Base-by-base conservation (phyloP, 306 rosid genomes). In the Acacia acuminata region DNA sequence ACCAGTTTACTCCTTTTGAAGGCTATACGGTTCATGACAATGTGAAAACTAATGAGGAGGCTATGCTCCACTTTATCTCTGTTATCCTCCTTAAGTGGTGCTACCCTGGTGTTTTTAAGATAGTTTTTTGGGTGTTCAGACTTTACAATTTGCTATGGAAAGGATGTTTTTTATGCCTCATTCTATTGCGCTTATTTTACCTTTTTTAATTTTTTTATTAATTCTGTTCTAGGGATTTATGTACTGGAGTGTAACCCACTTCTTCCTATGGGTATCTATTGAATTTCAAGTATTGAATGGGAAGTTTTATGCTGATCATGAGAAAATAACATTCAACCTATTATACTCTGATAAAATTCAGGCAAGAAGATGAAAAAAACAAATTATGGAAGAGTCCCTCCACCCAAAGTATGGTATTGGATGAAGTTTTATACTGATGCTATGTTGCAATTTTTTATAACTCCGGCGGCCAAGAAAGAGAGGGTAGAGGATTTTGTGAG, bases 1-100 rank as follows among this genome's bases (percentile, higher is more conserved):
- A 22, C 75, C 12, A 48, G 24, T 40, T 22, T 70, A 11, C 55
- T 71, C 11, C 55, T 47, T 48, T 6, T 68, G 82, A 76, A 80
- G 79, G 76, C 85, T 76, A 77, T 60, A 76, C 63, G 77, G 75
- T 76, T 77, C 77, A 16, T 72, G 71, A 66, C 74, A 47, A 25
- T 73, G 58, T 72, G 38, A 72, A 72, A n/a, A n/a, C n/a, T n/a
- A n/a, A 68, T 79, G 68, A 68, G 74, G 77, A 79, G 38, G 77
- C 84, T 71, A 79, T 71, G 68, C 78, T 56, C 63, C 51, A 66
- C 80, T 65, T 14, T 27, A 25, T 63, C 58, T 79, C 73, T 78
- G 22, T 55, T 67, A 25, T 73, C 66, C 8, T 22, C 73, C 79
- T 73, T 73, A 36, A 76, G 56, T 61, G 82, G 71, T 70, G 65